Evolutionary conservation across 306 rosid species (phyloP), one percentile per base, ranked within the genome.

Genomic region (Vigna nakashimae): DNA sequence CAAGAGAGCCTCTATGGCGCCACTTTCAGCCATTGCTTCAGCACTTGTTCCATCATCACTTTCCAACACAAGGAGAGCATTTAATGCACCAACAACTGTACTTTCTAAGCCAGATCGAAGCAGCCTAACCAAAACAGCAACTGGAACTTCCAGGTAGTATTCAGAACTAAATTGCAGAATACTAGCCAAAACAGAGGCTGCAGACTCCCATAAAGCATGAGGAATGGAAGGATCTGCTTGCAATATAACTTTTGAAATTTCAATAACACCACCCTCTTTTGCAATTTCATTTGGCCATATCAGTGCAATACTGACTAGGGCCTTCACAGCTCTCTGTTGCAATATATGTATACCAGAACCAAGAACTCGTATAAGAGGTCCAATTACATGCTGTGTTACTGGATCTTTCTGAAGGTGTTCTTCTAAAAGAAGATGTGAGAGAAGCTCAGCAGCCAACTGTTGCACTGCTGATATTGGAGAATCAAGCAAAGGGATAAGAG

Each of bases 11-110:
- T 95, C 98, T 82, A 95, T 83, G 51, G 98, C 98, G 75, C 98
- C 98, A 48, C 97, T 92, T 87, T 95, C 98, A 36, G 98, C 98
- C 98, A 95, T 95, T 83, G 98, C 98, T 87, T 95, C 98, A 7
- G 98, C 98, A 7, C 93, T 88, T 36, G 92, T 87, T 77, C 90
- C 91, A 83, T 95, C 98, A 77, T 95, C 98, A 84, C 91, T 92
- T 79, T 95, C 98, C 87, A 95, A 82, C 72, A 95, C 98, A 63
- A 95, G 92, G 77, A 95, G 93, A 85, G 98, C 98, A 85, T 92
- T 95, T 82, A 95, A 84, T 48, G 98, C 98, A 73, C 98, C 98
- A 50, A 86, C 71, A 22, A 91, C 91, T 0, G 98, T 95, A 89
- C 89, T 66, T 87, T 92, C 98, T 67, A 84, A 87, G 60, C 98